Base-by-base conservation (phyloP, 345 rosid species). In the Excoecaria cochinchinensis region DNA sequence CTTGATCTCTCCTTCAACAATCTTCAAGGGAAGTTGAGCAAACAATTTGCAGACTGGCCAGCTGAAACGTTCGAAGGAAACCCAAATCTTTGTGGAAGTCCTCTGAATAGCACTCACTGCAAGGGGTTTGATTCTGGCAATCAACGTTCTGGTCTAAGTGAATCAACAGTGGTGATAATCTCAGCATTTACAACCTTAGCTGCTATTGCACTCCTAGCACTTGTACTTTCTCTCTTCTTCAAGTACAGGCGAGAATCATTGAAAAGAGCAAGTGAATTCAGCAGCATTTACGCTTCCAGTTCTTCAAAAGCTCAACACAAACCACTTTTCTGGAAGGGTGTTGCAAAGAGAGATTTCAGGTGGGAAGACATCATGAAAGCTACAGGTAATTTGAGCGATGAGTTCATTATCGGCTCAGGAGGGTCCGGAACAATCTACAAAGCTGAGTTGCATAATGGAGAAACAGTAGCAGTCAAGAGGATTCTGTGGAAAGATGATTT, bases 281-380 rank as follows among this genome's bases (percentile, higher is more conserved):
- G 82, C 72, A 77, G 74, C 55, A 76, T 74, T 57, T 88, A 84
- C 88, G 85, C 98, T 31, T 86, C 89, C 14, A 80, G 85, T 78
- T 91, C 95, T 79, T 90, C 91, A 58, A 91, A 89, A 79, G 90
- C 89, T 22, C 86, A 83, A 71, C 78, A 87, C 51, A 87, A 84
- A 80, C 88, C 89, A 21, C 91, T 89, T 68, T 93, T 93, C 84
- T 81, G 81, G 17, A 78, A 75, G 0, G 89, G 91, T 42, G 78
- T 87, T 63, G 84, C 88, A 74, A 90, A 85, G 87, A 86, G 84
- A 66, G 97, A 89, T 74, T 85, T 85, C 69, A 91, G 69, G 77
- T 91, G 94, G 95, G 91, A 90, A 55, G 98, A 91, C 75, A 87
- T 95, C 17, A 88, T 93, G 97, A 86, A 82, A 77, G 96, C 97